Conservation (phyloP, 2,329 filamentous ascomycete species). For the Dendryphion nanum region DNA sequence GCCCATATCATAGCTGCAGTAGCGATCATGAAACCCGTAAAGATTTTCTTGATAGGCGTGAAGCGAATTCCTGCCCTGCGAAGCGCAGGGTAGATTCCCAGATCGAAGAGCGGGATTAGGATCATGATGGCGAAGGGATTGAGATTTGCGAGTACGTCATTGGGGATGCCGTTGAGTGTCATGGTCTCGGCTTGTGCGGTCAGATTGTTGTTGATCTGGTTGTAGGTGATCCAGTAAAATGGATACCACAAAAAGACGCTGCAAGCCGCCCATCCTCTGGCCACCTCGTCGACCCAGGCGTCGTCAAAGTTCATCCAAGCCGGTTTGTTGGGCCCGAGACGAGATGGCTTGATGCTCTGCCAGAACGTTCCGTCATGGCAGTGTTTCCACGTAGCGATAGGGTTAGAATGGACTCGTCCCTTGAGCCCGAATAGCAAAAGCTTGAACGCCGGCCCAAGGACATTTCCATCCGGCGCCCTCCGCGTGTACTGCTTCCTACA, state of each 20-base stretch:
- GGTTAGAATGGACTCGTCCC: constrained; percentile 57
- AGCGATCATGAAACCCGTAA: constrained; percentile 65
- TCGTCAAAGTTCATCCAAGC: constrained; percentile 78
- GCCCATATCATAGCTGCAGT: constrained; percentile 61
- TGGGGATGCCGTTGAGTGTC: constrained; percentile 68
- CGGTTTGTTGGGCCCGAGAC: constrained; percentile 51
- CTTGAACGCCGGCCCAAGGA: constrained; percentile 64
- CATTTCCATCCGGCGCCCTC: constrained; percentile 67
- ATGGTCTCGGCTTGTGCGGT: constrained; percentile 68
- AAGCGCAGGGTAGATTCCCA: constrained; percentile 64
- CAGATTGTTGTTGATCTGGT: constrained; percentile 66
- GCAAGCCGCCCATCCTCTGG: constrained; percentile 54
- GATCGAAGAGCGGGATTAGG: constrained; percentile 60
- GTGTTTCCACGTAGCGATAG: constrained; percentile 43
- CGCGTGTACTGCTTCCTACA: constrained; percentile 66
- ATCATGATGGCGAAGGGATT: constrained; percentile 75
- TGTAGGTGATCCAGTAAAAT: constrained; percentile 32
- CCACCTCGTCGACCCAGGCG: constrained; percentile 76
- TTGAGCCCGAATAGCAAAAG: constrained; percentile 61
- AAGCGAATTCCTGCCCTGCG: constrained; percentile 64
- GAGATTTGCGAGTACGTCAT: constrained; percentile 75
- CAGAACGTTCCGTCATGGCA: constrained; percentile 58
- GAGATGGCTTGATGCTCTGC: constrained; percentile 61
- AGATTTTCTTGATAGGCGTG: constrained; percentile 75
- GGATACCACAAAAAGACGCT: constrained; percentile 60